Evolutionary conservation across 257 asterid genomes (phyloP).

Genomic region (Solanum chilense): DNA sequence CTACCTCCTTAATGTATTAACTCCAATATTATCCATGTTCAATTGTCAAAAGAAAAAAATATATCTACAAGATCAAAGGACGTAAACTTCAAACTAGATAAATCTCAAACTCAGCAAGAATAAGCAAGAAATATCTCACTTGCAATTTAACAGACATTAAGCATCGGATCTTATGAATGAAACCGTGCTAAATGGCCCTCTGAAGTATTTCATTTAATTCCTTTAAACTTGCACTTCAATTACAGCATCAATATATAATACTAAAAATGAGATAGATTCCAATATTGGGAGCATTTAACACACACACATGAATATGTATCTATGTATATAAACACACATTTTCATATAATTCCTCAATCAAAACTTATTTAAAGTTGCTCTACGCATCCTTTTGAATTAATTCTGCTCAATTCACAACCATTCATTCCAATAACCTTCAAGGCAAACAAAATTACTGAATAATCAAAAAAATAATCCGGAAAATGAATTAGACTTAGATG

Average conservation of each 20-base stretch:
- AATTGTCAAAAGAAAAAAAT: background rate
- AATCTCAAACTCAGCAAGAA: background rate
- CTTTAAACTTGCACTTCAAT: background rate
- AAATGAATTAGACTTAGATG: background rate
- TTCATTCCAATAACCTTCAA: background rate
- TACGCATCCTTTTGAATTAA: background rate
- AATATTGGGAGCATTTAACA: background rate
- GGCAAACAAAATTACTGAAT: background rate
- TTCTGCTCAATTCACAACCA: background rate
- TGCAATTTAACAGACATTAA: background rate
- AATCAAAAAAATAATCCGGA: background rate
- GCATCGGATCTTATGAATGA: background rate
- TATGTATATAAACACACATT: background rate
- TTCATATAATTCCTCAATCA: background rate
- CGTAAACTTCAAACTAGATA: background rate
- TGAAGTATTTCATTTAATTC: background rate
- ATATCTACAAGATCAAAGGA: background rate
- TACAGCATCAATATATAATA: background rate
- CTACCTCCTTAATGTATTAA: background rate
- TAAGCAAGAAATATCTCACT: background rate
- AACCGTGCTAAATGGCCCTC: background rate
- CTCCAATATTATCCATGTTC: background rate
- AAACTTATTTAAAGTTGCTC: background rate
- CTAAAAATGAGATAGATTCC: background rate
- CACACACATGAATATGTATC: background rate